Base-by-base conservation (phyloP, 257 asterid genomes). In the Linaria vulgaris region DNA sequence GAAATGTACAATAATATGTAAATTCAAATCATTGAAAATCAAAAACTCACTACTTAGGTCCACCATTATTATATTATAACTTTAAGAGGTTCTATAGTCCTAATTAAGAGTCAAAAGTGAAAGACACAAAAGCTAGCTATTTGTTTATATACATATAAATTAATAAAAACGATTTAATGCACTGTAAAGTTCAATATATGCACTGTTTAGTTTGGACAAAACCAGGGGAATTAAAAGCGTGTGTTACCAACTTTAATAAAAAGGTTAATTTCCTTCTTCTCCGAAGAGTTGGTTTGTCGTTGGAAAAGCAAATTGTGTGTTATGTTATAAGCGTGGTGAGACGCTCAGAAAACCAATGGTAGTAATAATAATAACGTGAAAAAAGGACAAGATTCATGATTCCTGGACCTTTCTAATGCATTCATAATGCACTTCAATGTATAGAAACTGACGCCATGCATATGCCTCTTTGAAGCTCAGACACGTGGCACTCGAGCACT, bases 201-300 rank as follows among this genome's bases (percentile, higher is more conserved):
- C 60, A 55, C 27, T 27, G 51, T 46, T 52, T 52, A 25, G 38
- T 50, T 43, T 61, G 9, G 24, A 63, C 14, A 63, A 7, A 50
- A 20, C 1, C 15, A 15, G 15, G 49, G 1, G 20, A 3, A 50
- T 20, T 46, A 34, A 44, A 67, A 34, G 72, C 53, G 67, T 61
- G 66, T 23, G 34, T 59, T 38, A 17, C 43, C 30, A 59, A 59
- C 61, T 68, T 68, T 38, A 63, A 55, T 10, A 43, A 51, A 63
- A 59, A 46, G 34, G 1, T 15, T 2, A n/a, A n/a, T n/a, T n/a
- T n/a, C n/a, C n/a, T 16, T 41, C n/a, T 31, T 2, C 54, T 38
- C 20, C 4, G 8, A 1, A 24, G 16, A 20, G 23, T 56, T 19
- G 45, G 51, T 39, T 43, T 43, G 34, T 60, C 3, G 68, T 60